phyloP scores from a whole-genome alignment of 1,139 yeast genomes.

The Entelexis sorbosivorans region DNA sequence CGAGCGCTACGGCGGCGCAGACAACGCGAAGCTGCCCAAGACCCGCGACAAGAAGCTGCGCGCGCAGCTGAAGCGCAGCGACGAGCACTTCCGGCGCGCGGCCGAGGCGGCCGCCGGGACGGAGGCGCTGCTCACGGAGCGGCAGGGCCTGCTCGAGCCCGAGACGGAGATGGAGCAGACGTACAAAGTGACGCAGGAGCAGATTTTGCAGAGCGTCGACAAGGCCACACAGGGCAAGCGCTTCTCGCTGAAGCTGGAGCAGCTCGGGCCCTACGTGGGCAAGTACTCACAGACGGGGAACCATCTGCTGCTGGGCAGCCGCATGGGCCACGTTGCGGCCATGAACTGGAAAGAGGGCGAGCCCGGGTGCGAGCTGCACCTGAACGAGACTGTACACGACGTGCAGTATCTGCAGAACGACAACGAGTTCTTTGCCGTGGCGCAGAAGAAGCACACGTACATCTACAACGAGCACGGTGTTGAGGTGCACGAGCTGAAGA shows the following conservation, averaged over 20 bases:
- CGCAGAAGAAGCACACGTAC: constrained; percentile 89
- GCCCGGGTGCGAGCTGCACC: constrained; percentile 66
- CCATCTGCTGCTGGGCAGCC: constrained; percentile 71
- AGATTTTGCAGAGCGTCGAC: constrained; percentile 71
- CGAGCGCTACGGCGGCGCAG: constrained; percentile 18
- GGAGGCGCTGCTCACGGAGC: constrained; percentile 74
- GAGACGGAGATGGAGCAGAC: constrained; percentile 88
- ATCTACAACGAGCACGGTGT: constrained; percentile 85
- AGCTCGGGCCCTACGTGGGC: constrained; percentile 76
- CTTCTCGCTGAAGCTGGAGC: constrained; percentile 59
- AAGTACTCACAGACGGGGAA: constrained; percentile 86
- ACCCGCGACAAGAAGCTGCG: constrained; percentile 20
- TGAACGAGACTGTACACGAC: constrained; percentile 82
- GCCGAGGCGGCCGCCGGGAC: constrained; percentile 74
- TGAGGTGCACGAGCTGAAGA: constrained; percentile 83
- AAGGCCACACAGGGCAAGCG: constrained; percentile 56
- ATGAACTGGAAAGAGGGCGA: constrained; percentile 92
- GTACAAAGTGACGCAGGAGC: constrained; percentile 70
- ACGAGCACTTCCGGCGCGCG: constrained; percentile 66
- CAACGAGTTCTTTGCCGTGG: constrained; percentile 80
- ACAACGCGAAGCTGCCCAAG: constrained; percentile 4
- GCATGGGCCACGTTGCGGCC: constrained; percentile 88
- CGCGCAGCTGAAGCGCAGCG: constrained; percentile 28
- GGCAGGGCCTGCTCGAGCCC: constrained; percentile 76
- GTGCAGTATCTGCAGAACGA: constrained; percentile 86